These are phyloP conservation scores for Schrenkiella parvula DNA, from an alignment of 345 rosid species.

Conservation along the genomic window DNA sequence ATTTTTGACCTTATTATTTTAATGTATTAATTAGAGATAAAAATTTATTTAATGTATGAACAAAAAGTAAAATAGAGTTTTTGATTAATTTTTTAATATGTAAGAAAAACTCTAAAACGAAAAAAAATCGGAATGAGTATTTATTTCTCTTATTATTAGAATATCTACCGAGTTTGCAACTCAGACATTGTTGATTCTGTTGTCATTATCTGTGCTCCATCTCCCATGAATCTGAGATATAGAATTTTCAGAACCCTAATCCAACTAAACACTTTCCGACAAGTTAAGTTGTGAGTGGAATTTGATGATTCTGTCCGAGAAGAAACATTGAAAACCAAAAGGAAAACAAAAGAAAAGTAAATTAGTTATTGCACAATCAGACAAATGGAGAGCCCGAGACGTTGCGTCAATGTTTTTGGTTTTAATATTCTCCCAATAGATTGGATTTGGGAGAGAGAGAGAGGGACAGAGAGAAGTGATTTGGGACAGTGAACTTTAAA, in stretches of 20 bases:
- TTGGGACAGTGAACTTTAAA: slow-evolving; percentile 71
- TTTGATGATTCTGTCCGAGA: slow-evolving; percentile 1
- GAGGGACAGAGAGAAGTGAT: slow-evolving; percentile 19
- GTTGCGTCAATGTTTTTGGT: slow-evolving; percentile 30
- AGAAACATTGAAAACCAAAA: slow-evolving; percentile 16
- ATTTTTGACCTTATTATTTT: too few species aligned
- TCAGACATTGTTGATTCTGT: too few species aligned
- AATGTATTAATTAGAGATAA: too few species aligned
- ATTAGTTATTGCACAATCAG: slow-evolving; percentile 17
- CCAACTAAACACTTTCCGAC: slow-evolving; percentile 10
- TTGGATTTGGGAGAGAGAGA: slow-evolving; percentile 26
- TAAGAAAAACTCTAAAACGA: too few species aligned
- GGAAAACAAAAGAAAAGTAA: neutral
- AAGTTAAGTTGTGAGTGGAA: neutral
- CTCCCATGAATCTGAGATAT: neutral
- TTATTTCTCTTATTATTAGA: too few species aligned
- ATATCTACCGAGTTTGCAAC: too few species aligned
- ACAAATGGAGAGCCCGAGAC: slow-evolving; percentile 27
- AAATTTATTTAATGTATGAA: too few species aligned
- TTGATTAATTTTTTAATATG: too few species aligned
- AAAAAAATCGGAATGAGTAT: too few species aligned
- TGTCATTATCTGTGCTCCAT: neutral
- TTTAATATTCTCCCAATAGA: slow-evolving; percentile 35
- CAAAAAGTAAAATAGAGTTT: too few species aligned
- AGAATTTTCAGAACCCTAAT: neutral